Evolutionary conservation across 306 rosid species (phyloP), one percentile per base, ranked within the genome.

Genomic region (Luffa acutangula): DNA sequence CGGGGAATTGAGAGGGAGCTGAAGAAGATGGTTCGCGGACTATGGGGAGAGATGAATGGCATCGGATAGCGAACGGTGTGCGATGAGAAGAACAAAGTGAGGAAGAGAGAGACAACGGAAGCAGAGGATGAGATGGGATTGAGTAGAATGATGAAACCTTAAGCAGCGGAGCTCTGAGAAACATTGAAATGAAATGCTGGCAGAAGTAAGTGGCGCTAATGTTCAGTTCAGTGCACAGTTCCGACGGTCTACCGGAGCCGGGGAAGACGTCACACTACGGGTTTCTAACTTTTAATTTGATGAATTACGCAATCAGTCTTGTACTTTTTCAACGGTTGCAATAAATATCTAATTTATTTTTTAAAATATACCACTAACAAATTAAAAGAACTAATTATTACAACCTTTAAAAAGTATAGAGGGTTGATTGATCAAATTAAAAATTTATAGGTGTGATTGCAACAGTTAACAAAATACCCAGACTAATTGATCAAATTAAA

Each of bases 21-120:
- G 83, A 72, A 70, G 80, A 78, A 13, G 86, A 42, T 21, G 71
- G 25, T 60, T 74, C 52, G n/a, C 76, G 85, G 82, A 88, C 78
- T 74, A 89, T 77, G 21, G 92, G 88, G 78, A 88, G 81, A 18
- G 93, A 86, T 42, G 91, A 87, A 13, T 77, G 80, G 82, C 77
- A 71, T 46, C 77, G 56, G 39, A 71, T 13, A 12, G 58, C 2
- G 13, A 21, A 71, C 8, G 77, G 57, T 5, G 57, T 25, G 41
- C 77, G 77, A 11, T 17, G 41, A 71, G 77, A 31, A 71, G 57
- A 71, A 46, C n/a, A 71, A 25, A 71, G 25, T 21, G 57, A 46
- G 41, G 58, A 25, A 46, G 57, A 71, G 57, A 71, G 77, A 71
- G 42, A 71, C 12, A 25, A 21, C 1, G 77, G 77, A 46, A 71